Base-by-base conservation (phyloP, 768 basidiomycete species). In the Kwoniella dejecticola region DNA sequence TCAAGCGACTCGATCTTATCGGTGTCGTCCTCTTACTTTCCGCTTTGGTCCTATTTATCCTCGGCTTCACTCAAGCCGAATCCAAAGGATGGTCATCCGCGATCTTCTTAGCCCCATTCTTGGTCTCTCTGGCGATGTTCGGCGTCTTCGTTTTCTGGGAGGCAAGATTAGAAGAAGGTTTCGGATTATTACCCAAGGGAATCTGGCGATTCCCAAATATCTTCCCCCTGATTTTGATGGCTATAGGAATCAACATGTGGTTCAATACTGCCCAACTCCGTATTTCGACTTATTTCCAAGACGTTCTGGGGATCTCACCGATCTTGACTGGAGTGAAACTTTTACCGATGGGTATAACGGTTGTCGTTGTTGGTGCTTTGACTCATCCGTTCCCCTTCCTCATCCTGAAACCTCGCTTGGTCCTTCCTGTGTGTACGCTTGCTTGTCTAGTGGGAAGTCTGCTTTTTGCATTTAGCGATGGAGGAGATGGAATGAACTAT, bases 21-120 rank as follows among this genome's bases (percentile, higher is more conserved):
- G 73, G 73, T 26, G 75, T 75, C 5, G 11, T 53, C 36, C 47
- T 73, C 31, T 63, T 77, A 24, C 59, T 73, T 27, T 67, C 69
- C 19, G 24, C 55, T 21, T 64, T 77, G 13, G 52, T 72, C 29
- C 68, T 74, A 26, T 77, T 77, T 61, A 72, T 73, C 53, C 65
- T 74, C 52, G 72, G 65, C 31, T 74, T 77, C 63, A 77, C 71
- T 40, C 72, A 72, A 52, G 68, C 76, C 6, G 61, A 72, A 6
- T 58, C 69, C 47, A 46, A 58, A 13, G 74, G 74, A 12, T 77
- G 69, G 70, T 46, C 54, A 13, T 66, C 60, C 4, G 68, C 71
- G 19, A 52, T 57, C 33, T 78, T 76, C 59, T 70, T 78, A 50
- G 75, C 75, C 5, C 77, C 77, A 1, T 56, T 78, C 53, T 53